These are phyloP conservation scores for Crataegus laevigata DNA, from an alignment of 306 rosid genomes.

Conservation along the genomic window DNA sequence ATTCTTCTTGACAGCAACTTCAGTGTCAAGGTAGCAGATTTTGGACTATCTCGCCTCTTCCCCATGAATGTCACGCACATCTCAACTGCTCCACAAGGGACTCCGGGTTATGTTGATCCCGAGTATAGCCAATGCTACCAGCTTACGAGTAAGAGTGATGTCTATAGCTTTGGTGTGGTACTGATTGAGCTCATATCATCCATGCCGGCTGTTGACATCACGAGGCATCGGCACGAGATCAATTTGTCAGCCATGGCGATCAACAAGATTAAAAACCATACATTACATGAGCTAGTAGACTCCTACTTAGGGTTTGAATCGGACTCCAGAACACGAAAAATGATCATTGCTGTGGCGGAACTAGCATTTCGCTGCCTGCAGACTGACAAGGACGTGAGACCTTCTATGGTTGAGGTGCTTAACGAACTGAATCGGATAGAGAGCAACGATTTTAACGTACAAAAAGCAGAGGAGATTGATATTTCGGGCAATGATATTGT, in stretches of 20 bases:
- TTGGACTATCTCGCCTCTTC: conserved; percentile 82
- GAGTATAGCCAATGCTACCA: conserved; percentile 74
- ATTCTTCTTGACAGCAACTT: conserved; percentile 64
- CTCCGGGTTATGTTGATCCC: conserved; percentile 93
- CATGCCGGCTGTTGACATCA: conserved; percentile 76
- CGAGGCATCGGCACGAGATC: conserved; percentile 74
- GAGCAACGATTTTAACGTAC: conserved; percentile 23
- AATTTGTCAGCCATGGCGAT: conserved; percentile 77
- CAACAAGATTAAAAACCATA: conserved; percentile 52
- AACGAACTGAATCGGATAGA: conserved; percentile 43
- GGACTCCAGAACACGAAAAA: conserved; percentile 39
- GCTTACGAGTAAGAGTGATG: conserved; percentile 72
- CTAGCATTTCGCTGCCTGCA: conserved; percentile 78
- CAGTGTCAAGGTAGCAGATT: conserved; percentile 77
- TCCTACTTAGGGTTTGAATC: conserved; percentile 50
- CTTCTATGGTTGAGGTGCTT: conserved; percentile 55
- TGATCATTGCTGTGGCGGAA: conserved; percentile 75
- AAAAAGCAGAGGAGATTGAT: conserved; percentile 39
- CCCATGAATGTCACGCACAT: conserved; percentile 48
- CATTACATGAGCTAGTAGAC: conserved; percentile 64
- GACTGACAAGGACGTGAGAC: conserved; percentile 52
- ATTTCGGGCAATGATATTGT: conserved; percentile 34
- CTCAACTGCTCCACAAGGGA: conserved; percentile 91
- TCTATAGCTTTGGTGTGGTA: conserved; percentile 85
- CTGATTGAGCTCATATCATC: conserved; percentile 72